Percentiles rank a stretch among this genome's conserved stretches.
Evolutionary conservation across 257 asterid genomes (phyloP).

Genomic region (Lantana camara): DNA sequence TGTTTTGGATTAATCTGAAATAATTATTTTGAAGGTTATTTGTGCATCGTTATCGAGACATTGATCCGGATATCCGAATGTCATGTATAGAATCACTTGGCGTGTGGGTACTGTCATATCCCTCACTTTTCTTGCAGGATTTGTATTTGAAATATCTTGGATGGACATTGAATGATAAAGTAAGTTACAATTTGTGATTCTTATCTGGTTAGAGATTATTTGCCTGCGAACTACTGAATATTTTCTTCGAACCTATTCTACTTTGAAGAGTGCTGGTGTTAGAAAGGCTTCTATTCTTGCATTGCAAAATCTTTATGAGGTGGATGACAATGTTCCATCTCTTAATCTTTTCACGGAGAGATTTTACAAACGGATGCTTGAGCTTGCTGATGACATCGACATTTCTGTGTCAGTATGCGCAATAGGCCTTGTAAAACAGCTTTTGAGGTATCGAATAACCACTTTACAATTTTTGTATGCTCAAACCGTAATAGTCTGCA

Average conservation of each 20-base stretch:
- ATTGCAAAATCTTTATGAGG: constrained; percentile 91
- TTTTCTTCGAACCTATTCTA: constrained; percentile 22
- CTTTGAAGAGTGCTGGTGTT: constrained; percentile 87
- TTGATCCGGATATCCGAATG: constrained; percentile 90
- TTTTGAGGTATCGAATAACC: constrained; percentile 59
- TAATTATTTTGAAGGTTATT: constrained; percentile 63
- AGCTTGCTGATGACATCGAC: constrained; percentile 97
- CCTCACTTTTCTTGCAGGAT: constrained; percentile 96
- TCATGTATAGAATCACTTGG: constrained; percentile 96
- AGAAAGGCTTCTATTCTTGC: constrained; percentile 93
- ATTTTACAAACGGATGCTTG: constrained; percentile 89
- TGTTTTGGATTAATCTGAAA: constrained; percentile 16
- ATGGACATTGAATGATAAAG: constrained; percentile 99
- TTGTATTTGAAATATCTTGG: constrained; percentile 95
- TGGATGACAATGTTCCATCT: constrained; percentile 93
- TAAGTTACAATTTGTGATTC: constrained; percentile 35
- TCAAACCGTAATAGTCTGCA: constrained; percentile 7
- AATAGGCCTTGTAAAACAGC: constrained; percentile 94
- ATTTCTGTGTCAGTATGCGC: constrained; percentile 99
- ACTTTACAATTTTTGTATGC: background rate
- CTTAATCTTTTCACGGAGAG: constrained; percentile 95
- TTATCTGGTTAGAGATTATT: constrained; percentile 1
- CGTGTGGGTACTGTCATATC: constrained; percentile 91
- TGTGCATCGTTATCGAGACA: constrained; percentile 97
- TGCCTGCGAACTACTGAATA: constrained; percentile 24